Evolutionary conservation across 73 alveolate species (phyloP).

Genomic region (Blepharisma stoltei): DNA sequence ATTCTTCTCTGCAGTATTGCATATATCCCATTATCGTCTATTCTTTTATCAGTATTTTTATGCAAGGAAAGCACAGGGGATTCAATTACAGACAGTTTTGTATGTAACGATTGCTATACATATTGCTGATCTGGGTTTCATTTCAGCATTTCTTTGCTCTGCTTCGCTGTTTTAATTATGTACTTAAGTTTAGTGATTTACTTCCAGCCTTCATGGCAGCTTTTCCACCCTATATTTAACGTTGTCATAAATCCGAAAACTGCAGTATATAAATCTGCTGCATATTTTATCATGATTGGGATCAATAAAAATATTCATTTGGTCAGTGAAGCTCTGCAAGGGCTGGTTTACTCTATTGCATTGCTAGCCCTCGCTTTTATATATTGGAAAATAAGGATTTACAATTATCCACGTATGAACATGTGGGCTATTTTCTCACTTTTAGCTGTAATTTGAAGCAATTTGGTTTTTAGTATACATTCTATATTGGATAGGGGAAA

Average conservation of each 20-base stretch:
- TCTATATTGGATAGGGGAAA: too few species aligned
- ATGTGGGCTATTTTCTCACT: neutral
- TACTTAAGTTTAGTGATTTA: neutral
- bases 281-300: neutral
- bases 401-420: neutral
- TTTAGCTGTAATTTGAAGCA: too few species aligned
- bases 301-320: neutral
- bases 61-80: constrained; percentile 17
- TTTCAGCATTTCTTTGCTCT: neutral
- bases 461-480: too few species aligned
- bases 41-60: neutral
- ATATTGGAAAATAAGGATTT: neutral
- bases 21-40: neutral
- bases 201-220: neutral
- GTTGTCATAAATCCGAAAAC: too few species aligned
- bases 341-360: neutral
- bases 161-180: neutral
- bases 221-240: too few species aligned
- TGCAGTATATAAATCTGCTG: neutral
- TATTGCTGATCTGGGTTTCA: constrained; percentile 18
- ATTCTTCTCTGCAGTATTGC: too few species aligned
- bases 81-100: neutral
- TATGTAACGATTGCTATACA: constrained; percentile 14
- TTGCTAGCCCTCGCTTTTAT: neutral
- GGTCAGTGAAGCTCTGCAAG: neutral